Evolutionary conservation across 768 basidiomycete species (phyloP).

Genomic region (Pleurotus tuber-regium): DNA sequence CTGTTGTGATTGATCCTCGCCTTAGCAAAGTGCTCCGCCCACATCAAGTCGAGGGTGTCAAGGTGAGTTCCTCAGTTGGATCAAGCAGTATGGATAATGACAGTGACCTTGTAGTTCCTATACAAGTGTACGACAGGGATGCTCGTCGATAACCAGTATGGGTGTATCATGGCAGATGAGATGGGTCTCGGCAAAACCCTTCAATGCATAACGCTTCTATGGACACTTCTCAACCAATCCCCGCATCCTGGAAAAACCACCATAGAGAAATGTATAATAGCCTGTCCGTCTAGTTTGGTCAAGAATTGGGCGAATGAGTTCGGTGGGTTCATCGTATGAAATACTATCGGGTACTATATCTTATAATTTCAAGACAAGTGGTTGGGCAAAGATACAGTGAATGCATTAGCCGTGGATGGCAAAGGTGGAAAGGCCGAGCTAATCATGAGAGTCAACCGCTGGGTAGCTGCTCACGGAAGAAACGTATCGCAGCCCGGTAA

Average conservation of each 20-base stretch:
- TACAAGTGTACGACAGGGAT: constrained; percentile 95
- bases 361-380: constrained; percentile 71
- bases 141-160: constrained; percentile 86
- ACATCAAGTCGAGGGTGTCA: constrained; percentile 98
- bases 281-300: constrained; percentile 94
- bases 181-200: constrained; percentile 98
- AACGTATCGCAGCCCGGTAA: constrained; percentile 90
- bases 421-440: constrained; percentile 85
- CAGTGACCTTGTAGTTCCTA: constrained; percentile 72
- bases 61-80: constrained; percentile 59
- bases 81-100: too few relatives aligned
- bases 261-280: constrained; percentile 97
- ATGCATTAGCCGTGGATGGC: constrained; percentile 87
- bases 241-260: constrained; percentile 81
- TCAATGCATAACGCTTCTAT: constrained; percentile 93
- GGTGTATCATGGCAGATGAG: constrained; percentile 99
- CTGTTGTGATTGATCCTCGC: constrained; percentile 94
- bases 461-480: constrained; percentile 87
- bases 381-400: constrained; percentile 83
- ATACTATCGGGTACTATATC: background rate
- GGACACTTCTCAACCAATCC: constrained; percentile 95
- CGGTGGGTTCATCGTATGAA: constrained; percentile 43
- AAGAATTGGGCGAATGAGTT: constrained; percentile 99
- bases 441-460: constrained; percentile 75
- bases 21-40: constrained; percentile 87